Evolutionary conservation across 306 rosid genomes (phyloP).

Genomic region (Clitoria ternatea): DNA sequence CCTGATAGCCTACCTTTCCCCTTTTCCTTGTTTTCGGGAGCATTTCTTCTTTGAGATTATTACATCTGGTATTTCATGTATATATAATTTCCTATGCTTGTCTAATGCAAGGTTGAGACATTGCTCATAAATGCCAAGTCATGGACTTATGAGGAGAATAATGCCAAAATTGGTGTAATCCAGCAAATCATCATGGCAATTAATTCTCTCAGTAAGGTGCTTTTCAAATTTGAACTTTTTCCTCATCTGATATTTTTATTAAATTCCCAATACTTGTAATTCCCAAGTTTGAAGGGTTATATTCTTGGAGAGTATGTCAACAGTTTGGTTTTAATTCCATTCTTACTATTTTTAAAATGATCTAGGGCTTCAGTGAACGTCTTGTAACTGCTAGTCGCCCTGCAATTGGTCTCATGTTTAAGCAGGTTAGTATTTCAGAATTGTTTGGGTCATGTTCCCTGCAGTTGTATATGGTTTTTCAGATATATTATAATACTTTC

Average conservation of each 20-base stretch:
- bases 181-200: conserved; percentile 94
- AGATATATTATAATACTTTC: not conserved
- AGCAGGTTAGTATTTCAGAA: conserved; percentile 58
- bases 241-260: not conserved
- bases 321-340: not conserved
- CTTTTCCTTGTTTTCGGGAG: not conserved
- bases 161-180: conserved; percentile 57
- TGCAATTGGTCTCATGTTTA: conserved; percentile 91
- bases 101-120: conserved; percentile 68
- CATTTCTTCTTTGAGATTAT: not conserved
- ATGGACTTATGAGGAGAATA: conserved; percentile 58
- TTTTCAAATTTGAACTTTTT: conserved; percentile 22
- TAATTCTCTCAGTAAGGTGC: conserved; percentile 96
- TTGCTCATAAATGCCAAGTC: conserved; percentile 59
- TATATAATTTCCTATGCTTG: conserved; percentile 1
- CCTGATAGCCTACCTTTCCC: not conserved
- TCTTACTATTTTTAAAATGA: conserved; percentile 21
- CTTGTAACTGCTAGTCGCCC: conserved; percentile 97
- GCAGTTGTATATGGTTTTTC: not conserved
- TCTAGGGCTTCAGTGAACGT: conserved; percentile 93
- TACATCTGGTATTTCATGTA: conserved; percentile 6
- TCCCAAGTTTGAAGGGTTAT: not conserved
- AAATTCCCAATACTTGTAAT: not conserved
- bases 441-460: conserved; percentile 3
- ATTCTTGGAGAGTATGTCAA: not conserved